Evolutionary conservation across 768 basidiomycete species (phyloP).

Genomic region (Rhodocollybia butyracea): DNA sequence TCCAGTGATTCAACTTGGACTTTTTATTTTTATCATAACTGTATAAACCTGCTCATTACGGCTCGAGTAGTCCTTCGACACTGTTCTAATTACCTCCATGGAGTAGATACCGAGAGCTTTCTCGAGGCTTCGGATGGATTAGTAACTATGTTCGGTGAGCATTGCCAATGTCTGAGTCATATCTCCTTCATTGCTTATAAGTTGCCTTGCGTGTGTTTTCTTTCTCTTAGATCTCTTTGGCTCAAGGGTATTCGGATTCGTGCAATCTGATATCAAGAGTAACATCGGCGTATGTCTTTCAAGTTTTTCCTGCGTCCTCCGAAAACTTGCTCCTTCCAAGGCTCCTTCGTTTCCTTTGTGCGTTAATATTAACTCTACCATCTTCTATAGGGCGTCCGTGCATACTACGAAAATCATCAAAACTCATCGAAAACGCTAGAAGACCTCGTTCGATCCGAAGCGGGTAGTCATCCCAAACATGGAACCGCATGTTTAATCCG

Average conservation of each 20-base stretch:
- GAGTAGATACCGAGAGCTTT: constrained; percentile 79
- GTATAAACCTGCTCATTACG: background rate
- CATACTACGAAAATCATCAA: constrained; percentile 40
- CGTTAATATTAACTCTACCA: background rate
- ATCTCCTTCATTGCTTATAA: constrained; percentile 9
- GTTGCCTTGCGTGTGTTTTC: background rate
- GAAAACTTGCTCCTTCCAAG: constrained; percentile 4
- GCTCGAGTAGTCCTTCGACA: constrained; percentile 70
- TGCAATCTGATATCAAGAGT: constrained; percentile 64
- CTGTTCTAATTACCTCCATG: constrained; percentile 74
- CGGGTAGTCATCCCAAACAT: constrained; percentile 36
- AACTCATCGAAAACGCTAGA: constrained; percentile 55
- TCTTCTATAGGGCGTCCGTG: constrained; percentile 58
- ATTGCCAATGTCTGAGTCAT: constrained; percentile 10
- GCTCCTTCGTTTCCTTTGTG: too few species aligned
- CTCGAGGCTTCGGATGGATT: constrained; percentile 89
- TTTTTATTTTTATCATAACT: background rate
- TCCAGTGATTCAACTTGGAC: background rate
- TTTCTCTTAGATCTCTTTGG: constrained; percentile 57
- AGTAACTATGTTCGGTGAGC: constrained; percentile 64
- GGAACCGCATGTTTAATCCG: constrained; percentile 64
- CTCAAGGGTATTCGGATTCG: constrained; percentile 67
- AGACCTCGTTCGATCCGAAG: constrained; percentile 52
- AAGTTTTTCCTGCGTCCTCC: constrained; percentile 1
- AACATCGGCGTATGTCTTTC: constrained; percentile 55